phyloP scores from a whole-genome alignment of 2,329 filamentous ascomycete genomes.

The Aureobasidium sp. region DNA sequence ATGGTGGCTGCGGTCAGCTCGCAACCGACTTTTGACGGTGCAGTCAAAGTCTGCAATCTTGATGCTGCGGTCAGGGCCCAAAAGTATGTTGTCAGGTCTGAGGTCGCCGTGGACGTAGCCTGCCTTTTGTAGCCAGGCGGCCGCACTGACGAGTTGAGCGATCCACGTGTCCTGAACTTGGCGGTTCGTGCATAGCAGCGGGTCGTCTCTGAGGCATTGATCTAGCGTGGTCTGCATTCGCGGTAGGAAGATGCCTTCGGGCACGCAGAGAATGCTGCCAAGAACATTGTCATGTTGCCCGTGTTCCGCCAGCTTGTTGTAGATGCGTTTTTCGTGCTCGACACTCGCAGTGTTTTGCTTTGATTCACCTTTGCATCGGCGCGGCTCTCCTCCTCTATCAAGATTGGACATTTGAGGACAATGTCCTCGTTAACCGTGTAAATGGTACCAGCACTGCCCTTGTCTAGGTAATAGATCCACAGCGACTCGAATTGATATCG shows the following conservation, averaged over 20 bases:
- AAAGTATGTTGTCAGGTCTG: background rate
- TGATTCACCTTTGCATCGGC: too few species aligned
- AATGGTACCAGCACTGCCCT: too few species aligned
- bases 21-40: background rate
- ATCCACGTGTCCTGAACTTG: background rate
- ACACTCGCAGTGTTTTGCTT: too few species aligned
- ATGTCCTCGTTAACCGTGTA: too few species aligned
- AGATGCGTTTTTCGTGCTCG: too few species aligned
- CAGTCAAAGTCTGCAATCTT: background rate
- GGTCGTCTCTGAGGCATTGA: background rate
- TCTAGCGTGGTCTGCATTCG: background rate
- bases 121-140: background rate
- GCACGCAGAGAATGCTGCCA: background rate
- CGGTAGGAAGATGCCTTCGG: background rate
- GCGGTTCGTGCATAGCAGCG: background rate
- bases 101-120: background rate
- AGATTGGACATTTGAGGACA: too few species aligned
- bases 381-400: too few species aligned
- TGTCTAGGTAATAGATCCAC: too few species aligned
- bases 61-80: background rate
- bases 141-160: background rate
- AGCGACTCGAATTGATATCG: too few species aligned
- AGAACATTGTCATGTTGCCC: too few species aligned
- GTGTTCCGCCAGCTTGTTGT: too few species aligned
- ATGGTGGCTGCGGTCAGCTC: background rate